Conservation (phyloP, 768 basidiomycete species). For the Albatrellus ellisii region DNA sequence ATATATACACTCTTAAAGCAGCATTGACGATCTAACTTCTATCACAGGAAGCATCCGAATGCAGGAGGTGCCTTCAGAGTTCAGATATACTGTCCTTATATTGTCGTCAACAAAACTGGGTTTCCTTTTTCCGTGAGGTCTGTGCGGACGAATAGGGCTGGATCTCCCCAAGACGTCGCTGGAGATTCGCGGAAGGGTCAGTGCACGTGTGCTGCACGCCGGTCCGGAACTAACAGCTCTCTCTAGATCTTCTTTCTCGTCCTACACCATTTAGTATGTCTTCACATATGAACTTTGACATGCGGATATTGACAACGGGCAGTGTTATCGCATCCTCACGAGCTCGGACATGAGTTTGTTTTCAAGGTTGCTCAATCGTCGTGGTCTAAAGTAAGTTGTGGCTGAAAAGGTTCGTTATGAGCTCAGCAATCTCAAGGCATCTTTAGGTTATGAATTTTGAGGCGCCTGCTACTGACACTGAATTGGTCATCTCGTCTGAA, state of each 20-base stretch:
- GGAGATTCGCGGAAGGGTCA: constrained; percentile 63
- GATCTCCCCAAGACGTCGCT: constrained; percentile 63
- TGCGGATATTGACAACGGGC: too few relatives aligned
- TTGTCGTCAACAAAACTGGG: constrained; percentile 88
- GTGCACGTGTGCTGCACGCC: not conserved
- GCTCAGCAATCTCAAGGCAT: not conserved
- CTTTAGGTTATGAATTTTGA: constrained; percentile 74
- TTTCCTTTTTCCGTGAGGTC: constrained; percentile 68
- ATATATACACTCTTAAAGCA: not conserved
- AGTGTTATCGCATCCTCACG: constrained; percentile 82
- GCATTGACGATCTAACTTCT: not conserved
- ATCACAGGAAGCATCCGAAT: constrained; percentile 56
- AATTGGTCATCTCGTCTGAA: constrained; percentile 55
- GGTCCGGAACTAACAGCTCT: not conserved
- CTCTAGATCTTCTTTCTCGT: constrained; percentile 28
- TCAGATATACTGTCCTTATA: constrained; percentile 84
- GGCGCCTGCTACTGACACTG: constrained; percentile 83
- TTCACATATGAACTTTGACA: constrained; percentile 1
- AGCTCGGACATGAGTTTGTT: constrained; percentile 72
- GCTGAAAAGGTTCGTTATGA: not conserved
- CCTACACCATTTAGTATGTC: constrained; percentile 73
- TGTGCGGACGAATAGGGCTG: constrained; percentile 51
- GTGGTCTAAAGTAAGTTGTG: constrained; percentile 75
- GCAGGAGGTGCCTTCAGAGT: constrained; percentile 95
- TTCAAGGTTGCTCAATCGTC: constrained; percentile 70